Evolutionary conservation across 768 basidiomycete species (phyloP).

Genomic region (Aureoboletus auriporus): DNA sequence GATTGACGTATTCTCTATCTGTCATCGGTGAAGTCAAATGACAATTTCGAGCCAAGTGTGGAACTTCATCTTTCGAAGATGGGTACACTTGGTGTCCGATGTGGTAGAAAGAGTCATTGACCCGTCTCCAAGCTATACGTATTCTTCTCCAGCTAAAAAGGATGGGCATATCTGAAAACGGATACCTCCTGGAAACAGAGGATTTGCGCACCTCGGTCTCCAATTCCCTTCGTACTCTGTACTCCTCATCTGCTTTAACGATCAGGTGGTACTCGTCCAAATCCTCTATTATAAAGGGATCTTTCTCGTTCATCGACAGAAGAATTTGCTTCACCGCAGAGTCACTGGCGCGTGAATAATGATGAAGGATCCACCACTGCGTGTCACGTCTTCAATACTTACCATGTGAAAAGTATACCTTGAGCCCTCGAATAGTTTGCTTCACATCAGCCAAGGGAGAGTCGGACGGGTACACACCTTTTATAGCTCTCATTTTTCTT

Average conservation of each 20-base stretch:
- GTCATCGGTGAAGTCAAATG: too few relatives aligned
- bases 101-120: constrained; percentile 6
- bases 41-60: background rate
- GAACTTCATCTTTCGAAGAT: background rate
- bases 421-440: constrained; percentile 1
- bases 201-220: constrained; percentile 61
- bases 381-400: constrained; percentile 12
- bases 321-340: constrained; percentile 88
- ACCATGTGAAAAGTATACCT: constrained; percentile 73
- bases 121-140: constrained; percentile 65
- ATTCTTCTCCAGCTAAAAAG: constrained; percentile 72
- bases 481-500: constrained; percentile 49
- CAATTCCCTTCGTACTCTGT: constrained; percentile 63
- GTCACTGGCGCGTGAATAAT: constrained; percentile 47
- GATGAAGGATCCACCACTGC: background rate
- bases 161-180: background rate
- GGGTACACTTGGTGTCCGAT: background rate
- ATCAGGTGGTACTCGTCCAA: constrained; percentile 81
- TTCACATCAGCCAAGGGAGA: constrained; percentile 1
- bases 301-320: constrained; percentile 74
- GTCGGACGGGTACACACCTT: constrained; percentile 38
- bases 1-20: too few relatives aligned
- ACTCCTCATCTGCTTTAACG: constrained; percentile 80
- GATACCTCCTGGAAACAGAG: background rate
- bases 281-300: constrained; percentile 82